A percentile compares a stretch with the other conserved stretches of the same genome.
These are phyloP conservation scores for Mycena sanguinolenta DNA, from an alignment of 768 basidiomycete species.

Conservation along the genomic window DNA sequence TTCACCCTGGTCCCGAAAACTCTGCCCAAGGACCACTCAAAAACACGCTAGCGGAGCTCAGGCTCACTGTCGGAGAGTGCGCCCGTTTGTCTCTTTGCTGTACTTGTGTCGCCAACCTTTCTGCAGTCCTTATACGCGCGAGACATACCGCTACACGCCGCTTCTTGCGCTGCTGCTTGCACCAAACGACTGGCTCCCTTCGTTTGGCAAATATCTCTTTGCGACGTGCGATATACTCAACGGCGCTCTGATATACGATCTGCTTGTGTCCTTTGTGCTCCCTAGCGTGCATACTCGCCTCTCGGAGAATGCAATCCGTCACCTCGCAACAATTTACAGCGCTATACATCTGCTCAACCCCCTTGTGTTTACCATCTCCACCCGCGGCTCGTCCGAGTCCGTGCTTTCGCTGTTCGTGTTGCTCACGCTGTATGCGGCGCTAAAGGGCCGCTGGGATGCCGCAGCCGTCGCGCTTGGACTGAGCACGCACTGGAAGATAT, in stretches of 20 bases:
- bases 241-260: conserved; percentile 76
- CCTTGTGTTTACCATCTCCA: conserved; percentile 95
- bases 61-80: conserved; percentile 78
- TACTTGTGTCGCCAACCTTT: conserved; percentile 14
- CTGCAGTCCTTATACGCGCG: conserved; percentile 86
- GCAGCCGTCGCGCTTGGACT: conserved; percentile 84
- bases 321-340: conserved; percentile 69
- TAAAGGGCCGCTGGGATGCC: conserved; percentile 69
- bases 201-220: conserved; percentile 94
- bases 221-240: conserved; percentile 86
- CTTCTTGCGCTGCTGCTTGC: conserved; percentile 85
- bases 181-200: conserved; percentile 83
- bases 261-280: conserved; percentile 67
- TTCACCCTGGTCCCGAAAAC: conserved; percentile 58
- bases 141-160: conserved; percentile 98
- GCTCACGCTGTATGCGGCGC: conserved; percentile 70
- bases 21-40: conserved; percentile 72
- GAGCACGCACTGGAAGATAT: conserved; percentile 97
- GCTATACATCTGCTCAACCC: conserved; percentile 91
- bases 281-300: conserved; percentile 38
- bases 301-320: conserved; percentile 30
- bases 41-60: conserved; percentile 46
- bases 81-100: conserved; percentile 50
- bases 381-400: conserved; percentile 95
- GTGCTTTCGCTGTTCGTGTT: conserved; percentile 87